Base-by-base conservation (phyloP, 2,329 filamentous ascomycete species). In the Fusarium avenaceum region DNA sequence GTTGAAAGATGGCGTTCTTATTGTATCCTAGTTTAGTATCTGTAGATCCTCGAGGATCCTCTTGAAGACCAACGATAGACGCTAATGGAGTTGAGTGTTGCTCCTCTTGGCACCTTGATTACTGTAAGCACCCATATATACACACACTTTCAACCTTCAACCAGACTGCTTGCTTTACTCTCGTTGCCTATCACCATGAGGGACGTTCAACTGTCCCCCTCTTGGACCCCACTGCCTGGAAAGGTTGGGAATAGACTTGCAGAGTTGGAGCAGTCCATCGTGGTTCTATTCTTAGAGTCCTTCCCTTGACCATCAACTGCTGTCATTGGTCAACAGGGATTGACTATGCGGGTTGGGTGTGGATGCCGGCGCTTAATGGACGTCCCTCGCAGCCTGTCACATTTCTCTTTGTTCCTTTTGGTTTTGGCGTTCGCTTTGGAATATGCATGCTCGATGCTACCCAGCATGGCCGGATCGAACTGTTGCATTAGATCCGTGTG, bases 281-380 rank as follows among this genome's bases (percentile, higher is more conserved):
- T 48, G 45, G 46, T 52, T 70, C 72, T 74, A 74, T 74, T 74
- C 55, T 74, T 74, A 72, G 72, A 70, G 11, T 44, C 44, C 58
- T 55, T n/a, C 38, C 33, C 49, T 46, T 61, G 51, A 24, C 15
- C n/a, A 28, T 49, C 42, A 20, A 33, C 56, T 30, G 35, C 43
- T 39, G 7, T 57, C 28, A 73, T 74, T 74, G 68, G 72, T 24
- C 19, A 13, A 22, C 22, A 42, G n/a, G 38, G 35, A 57, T 57
- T 47, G 52, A 61, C 68, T 46, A 72, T 69, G 70, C 70, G 53
- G 68, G 70, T 64, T 70, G 57, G 40, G 63, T 60, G 68, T 74
- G 72, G 60, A 55, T 65, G 72, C 48, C 68, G 66, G 72, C 72
- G 72, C 72, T 74, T 74, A 74, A 74, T 69, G 19, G 62, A 60